phyloP scores from a whole-genome alignment of 305 asterid genomes.

The Stenogyne calaminthoides region DNA sequence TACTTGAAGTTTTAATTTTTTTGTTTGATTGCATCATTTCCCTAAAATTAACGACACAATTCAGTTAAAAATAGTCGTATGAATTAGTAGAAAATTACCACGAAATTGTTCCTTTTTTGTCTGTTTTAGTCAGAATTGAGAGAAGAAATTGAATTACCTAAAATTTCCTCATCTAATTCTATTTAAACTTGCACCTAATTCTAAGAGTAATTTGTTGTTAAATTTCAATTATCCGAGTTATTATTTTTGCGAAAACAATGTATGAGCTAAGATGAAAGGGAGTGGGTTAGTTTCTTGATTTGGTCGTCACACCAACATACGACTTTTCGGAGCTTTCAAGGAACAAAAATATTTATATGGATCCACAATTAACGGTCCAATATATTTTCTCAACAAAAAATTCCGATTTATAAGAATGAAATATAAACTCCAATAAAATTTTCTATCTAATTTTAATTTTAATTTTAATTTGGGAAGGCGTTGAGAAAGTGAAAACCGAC shows the following conservation, averaged over 20 bases:
- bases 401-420: background rate
- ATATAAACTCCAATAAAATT: background rate
- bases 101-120: slow-evolving; percentile 17
- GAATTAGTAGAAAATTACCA: slow-evolving; percentile 11
- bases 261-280: background rate
- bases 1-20: slow-evolving; percentile 19
- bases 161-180: background rate
- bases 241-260: background rate
- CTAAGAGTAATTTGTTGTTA: background rate
- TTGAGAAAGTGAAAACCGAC: slow-evolving; percentile 73
- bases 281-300: slow-evolving; percentile 33
- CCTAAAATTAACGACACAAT: background rate
- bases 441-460: slow-evolving; percentile 16
- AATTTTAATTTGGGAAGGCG: slow-evolving; percentile 51
- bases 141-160: background rate
- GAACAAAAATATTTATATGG: slow-evolving; percentile 25
- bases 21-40: background rate
- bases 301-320: slow-evolving; percentile 36
- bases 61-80: background rate
- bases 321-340: slow-evolving; percentile 39
- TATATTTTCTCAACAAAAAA: background rate
- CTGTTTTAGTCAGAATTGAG: background rate
- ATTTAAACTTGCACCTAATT: background rate
- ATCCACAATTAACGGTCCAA: slow-evolving; percentile 16
- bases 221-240: background rate